These are phyloP conservation scores for Tolypocladium ovalisporum DNA, from an alignment of 2,329 filamentous ascomycete genomes.

Conservation along the genomic window DNA sequence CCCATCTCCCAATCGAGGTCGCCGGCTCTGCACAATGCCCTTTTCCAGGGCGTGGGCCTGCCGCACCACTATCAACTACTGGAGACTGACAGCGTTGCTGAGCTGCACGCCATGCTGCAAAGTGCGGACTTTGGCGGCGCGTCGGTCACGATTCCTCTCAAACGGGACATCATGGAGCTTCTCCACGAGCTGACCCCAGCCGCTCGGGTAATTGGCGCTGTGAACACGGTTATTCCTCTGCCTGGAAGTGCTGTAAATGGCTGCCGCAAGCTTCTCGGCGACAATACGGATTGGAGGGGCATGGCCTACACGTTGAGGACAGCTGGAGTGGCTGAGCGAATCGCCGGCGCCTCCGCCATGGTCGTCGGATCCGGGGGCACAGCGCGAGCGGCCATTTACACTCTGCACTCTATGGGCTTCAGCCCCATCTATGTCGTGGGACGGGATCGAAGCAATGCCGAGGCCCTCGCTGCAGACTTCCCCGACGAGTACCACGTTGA, in stretches of 20 bases:
- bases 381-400: constrained; percentile 81
- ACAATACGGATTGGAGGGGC: constrained; percentile 93
- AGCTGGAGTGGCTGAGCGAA: constrained; percentile 44
- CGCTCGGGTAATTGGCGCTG: constrained; percentile 74
- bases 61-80: constrained; percentile 70
- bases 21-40: constrained; percentile 77
- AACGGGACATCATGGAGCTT: constrained; percentile 73
- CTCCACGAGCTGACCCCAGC: constrained; percentile 73
- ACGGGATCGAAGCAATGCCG: constrained; percentile 59
- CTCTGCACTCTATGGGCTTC: constrained; percentile 74
- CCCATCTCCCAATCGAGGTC: constrained; percentile 77
- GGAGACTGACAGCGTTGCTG: constrained; percentile 58
- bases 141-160: constrained; percentile 91
- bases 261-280: constrained; percentile 55
- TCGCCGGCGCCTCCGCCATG: constrained; percentile 43
- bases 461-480: constrained; percentile 60
- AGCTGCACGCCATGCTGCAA: constrained; percentile 56
- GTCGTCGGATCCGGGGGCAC: constrained; percentile 90
- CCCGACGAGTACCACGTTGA: constrained; percentile 60
- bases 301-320: constrained; percentile 72
- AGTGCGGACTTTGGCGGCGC: constrained; percentile 76
- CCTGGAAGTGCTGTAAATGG: constrained; percentile 21
- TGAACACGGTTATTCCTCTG: constrained; percentile 80
- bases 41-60: constrained; percentile 67
- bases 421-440: constrained; percentile 80